Conservation (phyloP, 2,329 filamentous ascomycete genomes). For the Zymoseptoria brevis region DNA sequence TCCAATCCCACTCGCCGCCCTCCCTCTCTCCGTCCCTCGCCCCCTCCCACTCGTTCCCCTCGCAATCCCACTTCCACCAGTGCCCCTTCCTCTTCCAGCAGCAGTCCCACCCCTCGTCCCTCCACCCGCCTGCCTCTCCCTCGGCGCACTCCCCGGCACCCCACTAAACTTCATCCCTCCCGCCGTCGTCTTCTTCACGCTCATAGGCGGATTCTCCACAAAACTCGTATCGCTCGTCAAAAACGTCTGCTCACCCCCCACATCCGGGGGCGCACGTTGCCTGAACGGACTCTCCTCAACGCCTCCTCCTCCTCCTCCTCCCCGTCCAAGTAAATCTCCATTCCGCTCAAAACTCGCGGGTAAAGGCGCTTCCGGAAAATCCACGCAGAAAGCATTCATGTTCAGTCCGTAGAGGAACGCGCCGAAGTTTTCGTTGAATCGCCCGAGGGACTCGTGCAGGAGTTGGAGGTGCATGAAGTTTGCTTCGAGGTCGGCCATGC, state of each 20-base stretch:
- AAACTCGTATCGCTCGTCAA: conserved; percentile 90
- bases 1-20: conserved; percentile 21
- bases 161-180: conserved; percentile 11
- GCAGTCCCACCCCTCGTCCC: conserved; percentile 29
- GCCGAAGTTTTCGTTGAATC: conserved; percentile 94
- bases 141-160: conserved; percentile 13
- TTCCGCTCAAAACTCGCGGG: conserved; percentile 51
- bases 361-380: conserved; percentile 89
- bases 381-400: conserved; percentile 98
- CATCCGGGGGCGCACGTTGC: conserved; percentile 9
- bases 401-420: conserved; percentile 93
- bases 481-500: conserved; percentile 89
- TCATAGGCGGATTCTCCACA: conserved; percentile 65
- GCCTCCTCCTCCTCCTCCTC: background rate
- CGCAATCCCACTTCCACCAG: conserved; percentile 27
- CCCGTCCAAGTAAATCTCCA: background rate
- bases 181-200: conserved; percentile 39
- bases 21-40: conserved; percentile 19
- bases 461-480: conserved; percentile 97
- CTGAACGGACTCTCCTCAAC: conserved; percentile 19
- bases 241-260: conserved; percentile 70
- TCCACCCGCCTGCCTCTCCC: conserved; percentile 15
- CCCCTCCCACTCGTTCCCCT: conserved; percentile 14
- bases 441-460: conserved; percentile 87
- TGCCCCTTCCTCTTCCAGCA: conserved; percentile 8